These are phyloP conservation scores for Leccinum angustisporum DNA, from an alignment of 1,284 basidiomycete genomes.

Conservation along the genomic window DNA sequence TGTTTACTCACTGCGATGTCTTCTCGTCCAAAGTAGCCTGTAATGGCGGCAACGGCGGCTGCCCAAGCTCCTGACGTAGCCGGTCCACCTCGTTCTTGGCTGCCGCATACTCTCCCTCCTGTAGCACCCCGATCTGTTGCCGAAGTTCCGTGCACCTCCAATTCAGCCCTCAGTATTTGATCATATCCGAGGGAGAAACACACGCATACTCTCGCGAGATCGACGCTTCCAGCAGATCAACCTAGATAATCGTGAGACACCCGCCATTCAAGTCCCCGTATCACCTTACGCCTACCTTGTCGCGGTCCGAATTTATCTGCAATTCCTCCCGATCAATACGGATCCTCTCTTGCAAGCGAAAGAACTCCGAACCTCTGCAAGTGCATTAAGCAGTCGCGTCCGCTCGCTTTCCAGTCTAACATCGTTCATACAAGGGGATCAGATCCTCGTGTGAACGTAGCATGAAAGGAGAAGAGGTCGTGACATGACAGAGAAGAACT, in stretches of 20 bases:
- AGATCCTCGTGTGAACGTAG: conserved; percentile 8
- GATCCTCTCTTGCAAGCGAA: conserved; percentile 1
- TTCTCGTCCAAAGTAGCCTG: conserved; percentile 74
- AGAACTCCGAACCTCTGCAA: conserved; percentile 55
- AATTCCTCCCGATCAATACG: conserved; percentile 11
- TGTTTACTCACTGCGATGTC: conserved; percentile 57
- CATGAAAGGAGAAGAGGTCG: not conserved
- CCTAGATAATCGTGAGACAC: conserved; percentile 36
- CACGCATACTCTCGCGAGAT: conserved; percentile 60
- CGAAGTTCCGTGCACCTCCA: conserved; percentile 63
- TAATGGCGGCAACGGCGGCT: conserved; percentile 65
- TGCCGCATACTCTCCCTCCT: conserved; percentile 69
- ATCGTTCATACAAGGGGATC: conserved; percentile 7
- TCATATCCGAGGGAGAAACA: conserved; percentile 4
- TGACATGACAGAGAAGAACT: not conserved
- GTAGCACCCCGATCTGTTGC: conserved; percentile 60
- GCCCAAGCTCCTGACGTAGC: conserved; percentile 70
- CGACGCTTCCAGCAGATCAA: conserved; percentile 51
- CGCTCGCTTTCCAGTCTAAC: conserved; percentile 75
- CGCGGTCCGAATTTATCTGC: conserved; percentile 76
- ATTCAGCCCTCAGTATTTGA: conserved; percentile 12
- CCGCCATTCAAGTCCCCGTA: conserved; percentile 1
- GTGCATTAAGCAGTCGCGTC: conserved; percentile 56
- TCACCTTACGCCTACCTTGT: conserved; percentile 50
- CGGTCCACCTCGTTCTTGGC: conserved; percentile 75